Evolutionary conservation across 306 rosid species (phyloP).

Genomic region (Vigna trinervia): DNA sequence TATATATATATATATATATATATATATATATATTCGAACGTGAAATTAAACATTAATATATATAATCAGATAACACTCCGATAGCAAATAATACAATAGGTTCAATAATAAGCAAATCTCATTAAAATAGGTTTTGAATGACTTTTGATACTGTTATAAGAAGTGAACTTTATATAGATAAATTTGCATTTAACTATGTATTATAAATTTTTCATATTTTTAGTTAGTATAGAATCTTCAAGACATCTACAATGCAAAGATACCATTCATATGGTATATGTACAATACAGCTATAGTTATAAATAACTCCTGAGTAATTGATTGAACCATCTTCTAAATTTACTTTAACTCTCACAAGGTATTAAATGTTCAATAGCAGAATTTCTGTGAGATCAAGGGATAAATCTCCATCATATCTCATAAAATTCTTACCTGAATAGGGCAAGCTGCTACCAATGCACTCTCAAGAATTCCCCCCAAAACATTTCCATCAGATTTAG

Average conservation of each 20-base stretch:
- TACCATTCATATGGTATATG: background rate
- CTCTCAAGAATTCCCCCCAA: conserved; percentile 60
- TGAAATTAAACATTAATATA: no score
- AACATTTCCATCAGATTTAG: conserved; percentile 48
- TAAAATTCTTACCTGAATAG: conserved; percentile 55
- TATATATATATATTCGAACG: no score
- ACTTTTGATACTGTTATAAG: no score
- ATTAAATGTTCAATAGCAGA: conserved; percentile 3
- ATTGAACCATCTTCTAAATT: conserved; percentile 10
- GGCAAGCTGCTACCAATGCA: conserved; percentile 57
- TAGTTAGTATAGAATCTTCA: no score
- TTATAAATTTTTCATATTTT: no score
- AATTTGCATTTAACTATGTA: rapidly evolving
- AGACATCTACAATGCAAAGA: background rate
- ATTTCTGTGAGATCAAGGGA: background rate
- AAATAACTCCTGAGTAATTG: background rate
- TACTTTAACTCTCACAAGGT: background rate
- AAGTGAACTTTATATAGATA: no score
- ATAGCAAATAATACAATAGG: rapidly evolving
- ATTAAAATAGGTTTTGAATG: no score
- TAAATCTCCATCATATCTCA: background rate
- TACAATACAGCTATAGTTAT: background rate
- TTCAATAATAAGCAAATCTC: no score
- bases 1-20: no score
- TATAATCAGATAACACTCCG: rapidly evolving